Percentiles rank a stretch among this genome's conserved stretches.
These are phyloP conservation scores for Tricladium varicosporioides DNA, from an alignment of 2,329 filamentous ascomycete species.

Conservation along the genomic window DNA sequence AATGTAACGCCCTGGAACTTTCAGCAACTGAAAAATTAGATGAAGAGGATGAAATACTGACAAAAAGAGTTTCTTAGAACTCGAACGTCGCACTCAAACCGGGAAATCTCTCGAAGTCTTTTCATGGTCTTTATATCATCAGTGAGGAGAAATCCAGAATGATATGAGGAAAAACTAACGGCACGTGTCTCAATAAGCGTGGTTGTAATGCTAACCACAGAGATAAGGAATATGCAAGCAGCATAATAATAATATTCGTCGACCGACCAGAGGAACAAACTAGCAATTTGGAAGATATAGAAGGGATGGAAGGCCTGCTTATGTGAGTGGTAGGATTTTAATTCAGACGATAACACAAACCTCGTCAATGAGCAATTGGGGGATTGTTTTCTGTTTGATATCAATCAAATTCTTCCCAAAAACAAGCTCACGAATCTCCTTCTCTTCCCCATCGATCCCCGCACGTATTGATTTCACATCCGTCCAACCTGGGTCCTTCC, in stretches of 20 bases:
- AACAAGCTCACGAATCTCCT: constrained; percentile 75
- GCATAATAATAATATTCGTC: constrained; percentile 99
- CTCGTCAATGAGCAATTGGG: constrained; percentile 85
- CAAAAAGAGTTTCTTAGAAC: constrained; percentile 95
- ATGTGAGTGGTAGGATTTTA: constrained; percentile 19
- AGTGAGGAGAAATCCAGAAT: constrained; percentile 4
- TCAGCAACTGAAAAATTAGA: constrained; percentile 4
- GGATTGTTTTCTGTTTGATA: constrained; percentile 83
- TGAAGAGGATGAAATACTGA: constrained; percentile 37
- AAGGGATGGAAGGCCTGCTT: constrained; percentile 87
- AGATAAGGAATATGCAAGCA: constrained; percentile 91
- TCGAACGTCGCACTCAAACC: constrained; percentile 92
- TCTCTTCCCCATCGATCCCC: constrained; percentile 87
- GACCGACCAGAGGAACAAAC: constrained; percentile 88
- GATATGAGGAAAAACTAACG: constrained; percentile 44
- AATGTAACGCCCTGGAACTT: constrained; percentile 68
- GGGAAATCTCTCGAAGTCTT: constrained; percentile 84
- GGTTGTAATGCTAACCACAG: constrained; percentile 83
- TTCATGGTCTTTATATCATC: constrained; percentile 68
- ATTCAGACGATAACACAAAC: constrained; percentile 41
- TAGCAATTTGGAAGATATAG: constrained; percentile 96
- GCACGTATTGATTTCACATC: constrained; percentile 70
- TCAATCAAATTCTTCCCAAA: constrained; percentile 92
- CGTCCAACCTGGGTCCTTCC: constrained; percentile 92
- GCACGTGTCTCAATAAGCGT: constrained; percentile 88